phyloP scores from a whole-genome alignment of 2,329 filamentous ascomycete genomes.

The Epichloe coenophiala region DNA sequence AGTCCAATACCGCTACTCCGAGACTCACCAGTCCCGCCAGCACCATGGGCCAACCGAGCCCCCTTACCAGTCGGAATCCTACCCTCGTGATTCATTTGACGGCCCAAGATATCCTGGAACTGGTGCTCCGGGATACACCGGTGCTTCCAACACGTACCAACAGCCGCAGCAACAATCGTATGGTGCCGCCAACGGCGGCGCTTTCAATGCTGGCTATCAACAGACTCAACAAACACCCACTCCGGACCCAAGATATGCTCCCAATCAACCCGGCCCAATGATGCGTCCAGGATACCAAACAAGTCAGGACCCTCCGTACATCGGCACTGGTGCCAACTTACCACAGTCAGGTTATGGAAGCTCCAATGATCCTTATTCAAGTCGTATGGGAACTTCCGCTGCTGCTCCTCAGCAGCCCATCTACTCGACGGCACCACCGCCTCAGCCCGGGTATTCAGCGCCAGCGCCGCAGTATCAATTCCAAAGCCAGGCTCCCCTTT shows the following conservation, averaged over 20 bases:
- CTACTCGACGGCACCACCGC: constrained; percentile 19
- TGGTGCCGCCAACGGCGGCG: constrained; percentile 17
- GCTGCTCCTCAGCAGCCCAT: constrained; percentile 18
- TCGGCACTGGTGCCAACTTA: constrained; percentile 24
- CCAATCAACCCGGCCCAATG: constrained; percentile 15
- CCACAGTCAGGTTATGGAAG: constrained; percentile 13
- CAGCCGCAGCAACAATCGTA: constrained; percentile 13
- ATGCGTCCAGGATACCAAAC: constrained; percentile 20
- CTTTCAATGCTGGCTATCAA: constrained; percentile 18
- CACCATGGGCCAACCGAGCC: constrained; percentile 32
- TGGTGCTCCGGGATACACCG: constrained; percentile 34
- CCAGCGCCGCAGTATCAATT: constrained; percentile 19
- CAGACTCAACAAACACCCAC: constrained; percentile 20
- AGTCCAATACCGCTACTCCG: constrained; percentile 45
- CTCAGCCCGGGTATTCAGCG: constrained; percentile 19
- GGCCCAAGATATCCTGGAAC: constrained; percentile 37
- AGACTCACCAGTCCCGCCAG: constrained; percentile 35
- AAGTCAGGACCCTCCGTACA: constrained; percentile 20
- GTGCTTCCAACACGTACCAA: constrained; percentile 25
- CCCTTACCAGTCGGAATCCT: constrained; percentile 21
- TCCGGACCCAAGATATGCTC: constrained; percentile 20
- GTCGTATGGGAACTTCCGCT: constrained; percentile 16
- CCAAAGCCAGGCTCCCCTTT: constrained; percentile 22
- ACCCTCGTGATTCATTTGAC: constrained; percentile 29
- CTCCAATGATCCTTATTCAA: constrained; percentile 19